These are phyloP conservation scores for Mycoemilia scoparia DNA, from an alignment of 192 early-diverging fungal species.

Conservation along the genomic window DNA sequence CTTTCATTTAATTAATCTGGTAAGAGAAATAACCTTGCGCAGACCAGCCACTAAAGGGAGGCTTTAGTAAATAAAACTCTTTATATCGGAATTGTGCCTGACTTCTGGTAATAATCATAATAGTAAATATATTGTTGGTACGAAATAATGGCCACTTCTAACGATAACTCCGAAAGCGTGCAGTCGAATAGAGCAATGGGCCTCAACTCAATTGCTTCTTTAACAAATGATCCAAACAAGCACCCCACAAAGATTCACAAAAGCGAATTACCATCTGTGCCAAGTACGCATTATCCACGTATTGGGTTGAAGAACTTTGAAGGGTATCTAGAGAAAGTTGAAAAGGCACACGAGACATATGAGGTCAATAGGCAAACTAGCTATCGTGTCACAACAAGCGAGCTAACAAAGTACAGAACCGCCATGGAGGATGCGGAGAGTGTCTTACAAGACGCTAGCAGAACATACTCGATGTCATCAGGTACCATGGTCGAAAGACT, in stretches of 20 bases:
- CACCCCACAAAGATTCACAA: conserved; percentile 25
- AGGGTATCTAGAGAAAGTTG: conserved; percentile 51
- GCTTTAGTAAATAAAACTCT: too few species aligned
- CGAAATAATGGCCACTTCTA: too few species aligned
- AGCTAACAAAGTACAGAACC: conserved; percentile 31
- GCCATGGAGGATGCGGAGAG: conserved; percentile 25
- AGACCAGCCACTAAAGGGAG: too few species aligned
- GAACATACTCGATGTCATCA: conserved; percentile 30
- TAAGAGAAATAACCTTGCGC: too few species aligned
- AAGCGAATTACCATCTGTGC: conserved; percentile 26
- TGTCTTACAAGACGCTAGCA: conserved; percentile 11
- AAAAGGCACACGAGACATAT: conserved; percentile 65
- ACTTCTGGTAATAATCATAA: too few species aligned
- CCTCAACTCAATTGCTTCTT: conserved; percentile 25
- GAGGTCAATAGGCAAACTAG: conserved; percentile 38
- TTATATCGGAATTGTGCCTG: too few species aligned
- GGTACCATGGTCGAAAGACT: conserved; percentile 30
- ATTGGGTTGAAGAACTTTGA: conserved; percentile 71
- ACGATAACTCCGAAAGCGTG: too few species aligned
- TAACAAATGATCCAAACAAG: conserved; percentile 29
- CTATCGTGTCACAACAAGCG: conserved; percentile 25
- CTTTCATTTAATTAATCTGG: too few species aligned
- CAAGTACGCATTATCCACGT: conserved; percentile 27
- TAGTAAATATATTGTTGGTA: too few species aligned
- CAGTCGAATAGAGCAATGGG: too few species aligned